Evolutionary conservation across 805 yeast species (phyloP).

Genomic region (Kluyveromyces starmeri): DNA sequence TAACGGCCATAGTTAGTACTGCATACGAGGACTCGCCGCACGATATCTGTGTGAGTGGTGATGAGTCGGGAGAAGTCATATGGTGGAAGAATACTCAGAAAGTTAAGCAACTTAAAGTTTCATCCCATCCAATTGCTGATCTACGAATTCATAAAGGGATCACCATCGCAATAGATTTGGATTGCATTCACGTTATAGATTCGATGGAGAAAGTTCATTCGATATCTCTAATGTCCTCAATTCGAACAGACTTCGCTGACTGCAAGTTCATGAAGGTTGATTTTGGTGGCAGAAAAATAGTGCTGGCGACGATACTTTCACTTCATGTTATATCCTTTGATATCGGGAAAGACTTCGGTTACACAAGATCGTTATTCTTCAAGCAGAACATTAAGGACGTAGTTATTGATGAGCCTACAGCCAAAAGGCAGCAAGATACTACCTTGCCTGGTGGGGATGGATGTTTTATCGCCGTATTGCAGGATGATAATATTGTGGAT

Average conservation of each 20-base stretch:
- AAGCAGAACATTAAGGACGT: constrained; percentile 11
- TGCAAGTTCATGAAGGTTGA: constrained; percentile 25
- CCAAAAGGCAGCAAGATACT: constrained; percentile 19
- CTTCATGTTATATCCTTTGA: constrained; percentile 20
- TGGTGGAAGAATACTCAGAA: constrained; percentile 29
- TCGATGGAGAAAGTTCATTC: constrained; percentile 15
- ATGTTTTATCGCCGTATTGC: constrained; percentile 23
- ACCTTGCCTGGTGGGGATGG: constrained; percentile 28
- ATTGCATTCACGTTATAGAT: constrained; percentile 18
- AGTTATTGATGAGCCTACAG: constrained; percentile 22
- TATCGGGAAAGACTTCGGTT: constrained; percentile 18
- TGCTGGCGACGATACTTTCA: constrained; percentile 15
- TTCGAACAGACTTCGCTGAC: constrained; percentile 4
- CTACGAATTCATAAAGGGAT: constrained; percentile 17
- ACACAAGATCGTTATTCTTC: constrained; percentile 12
- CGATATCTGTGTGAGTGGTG: constrained; percentile 26
- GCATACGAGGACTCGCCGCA: constrained; percentile 17
- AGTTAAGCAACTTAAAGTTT: constrained; percentile 11
- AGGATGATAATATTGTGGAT: constrained; percentile 16
- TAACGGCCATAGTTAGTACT: constrained; percentile 26
- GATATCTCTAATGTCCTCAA: constrained; percentile 12
- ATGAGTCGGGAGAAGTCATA: constrained; percentile 26
- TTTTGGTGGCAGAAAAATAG: constrained; percentile 23
- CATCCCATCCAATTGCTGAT: constrained; percentile 17
- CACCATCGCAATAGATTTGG: constrained; percentile 20